phyloP scores from a whole-genome alignment of 2,329 filamentous ascomycete genomes.

The Dothideomycetidae sp. region DNA sequence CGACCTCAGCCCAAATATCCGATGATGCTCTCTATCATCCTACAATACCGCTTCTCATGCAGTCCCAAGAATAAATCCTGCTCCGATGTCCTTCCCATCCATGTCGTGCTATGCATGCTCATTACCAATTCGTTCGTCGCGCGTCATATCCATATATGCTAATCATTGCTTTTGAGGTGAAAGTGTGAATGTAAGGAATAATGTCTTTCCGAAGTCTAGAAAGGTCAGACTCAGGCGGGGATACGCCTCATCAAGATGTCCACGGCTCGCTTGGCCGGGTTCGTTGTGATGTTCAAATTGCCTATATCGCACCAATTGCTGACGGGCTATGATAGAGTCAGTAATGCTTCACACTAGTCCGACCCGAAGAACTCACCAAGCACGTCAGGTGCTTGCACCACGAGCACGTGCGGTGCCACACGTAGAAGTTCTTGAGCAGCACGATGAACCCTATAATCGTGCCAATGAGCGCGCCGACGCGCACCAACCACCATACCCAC shows the following conservation, averaged over 20 bases:
- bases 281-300: constrained; percentile 24
- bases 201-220: too few species aligned
- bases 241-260: background rate
- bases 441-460: constrained; percentile 76
- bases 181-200: too few species aligned
- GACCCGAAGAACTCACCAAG: constrained; percentile 51
- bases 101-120: too few species aligned
- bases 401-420: constrained; percentile 55
- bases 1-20: too few species aligned
- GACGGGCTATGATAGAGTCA: constrained; percentile 35
- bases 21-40: too few species aligned
- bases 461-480: constrained; percentile 62
- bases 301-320: constrained; percentile 52
- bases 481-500: constrained; percentile 95
- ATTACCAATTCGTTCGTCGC: too few species aligned
- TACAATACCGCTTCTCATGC: too few species aligned
- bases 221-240: background rate
- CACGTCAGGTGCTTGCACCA: constrained; percentile 98
- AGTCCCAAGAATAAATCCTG: too few species aligned
- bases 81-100: too few species aligned
- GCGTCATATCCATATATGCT: too few species aligned
- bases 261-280: constrained; percentile 9
- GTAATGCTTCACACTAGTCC: too few species aligned
- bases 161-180: too few species aligned
- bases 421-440: constrained; percentile 83